A percentile compares a stretch with the other conserved stretches of the same genome.
Evolutionary conservation across 257 asterid species (phyloP).

Genomic region (Lycium barbarum): DNA sequence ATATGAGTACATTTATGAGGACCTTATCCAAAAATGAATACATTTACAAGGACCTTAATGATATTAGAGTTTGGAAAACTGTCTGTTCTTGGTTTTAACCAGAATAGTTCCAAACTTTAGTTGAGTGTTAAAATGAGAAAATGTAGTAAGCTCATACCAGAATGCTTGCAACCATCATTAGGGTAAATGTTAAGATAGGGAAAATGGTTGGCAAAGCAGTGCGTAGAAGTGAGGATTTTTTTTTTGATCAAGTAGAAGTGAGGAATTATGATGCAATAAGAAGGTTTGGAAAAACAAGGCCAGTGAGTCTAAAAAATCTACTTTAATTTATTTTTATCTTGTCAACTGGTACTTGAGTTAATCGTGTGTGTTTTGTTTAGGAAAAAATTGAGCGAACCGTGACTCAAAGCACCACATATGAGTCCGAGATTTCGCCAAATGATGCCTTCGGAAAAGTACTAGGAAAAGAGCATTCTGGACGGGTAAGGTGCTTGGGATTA

Average conservation of each 20-base stretch:
- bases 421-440: too few relatives aligned
- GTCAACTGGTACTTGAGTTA: too few relatives aligned
- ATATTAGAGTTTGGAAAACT: not conserved
- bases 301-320: not conserved
- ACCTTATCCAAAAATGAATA: not conserved
- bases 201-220: not conserved
- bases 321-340: not conserved
- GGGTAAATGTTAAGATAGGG: not conserved
- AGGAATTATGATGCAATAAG: not conserved
- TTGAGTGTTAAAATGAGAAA: not conserved
- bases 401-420: too few relatives aligned
- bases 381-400: too few relatives aligned
- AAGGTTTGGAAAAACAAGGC: not conserved
- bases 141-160: conserved; percentile 14
- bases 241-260: too few relatives aligned
- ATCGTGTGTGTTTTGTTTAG: too few relatives aligned
- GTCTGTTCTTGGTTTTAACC: not conserved
- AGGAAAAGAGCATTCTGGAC: too few relatives aligned
- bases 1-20: conserved; percentile 6
- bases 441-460: too few relatives aligned
- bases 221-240: not conserved
- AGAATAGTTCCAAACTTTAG: not conserved
- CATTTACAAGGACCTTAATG: not conserved
- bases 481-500: too few relatives aligned
- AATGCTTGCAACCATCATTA: not conserved